Evolutionary conservation across 2,329 filamentous ascomycete species (phyloP), one percentile per base, ranked within the genome.

Genomic region (Cryoendolithus antarcticus): DNA sequence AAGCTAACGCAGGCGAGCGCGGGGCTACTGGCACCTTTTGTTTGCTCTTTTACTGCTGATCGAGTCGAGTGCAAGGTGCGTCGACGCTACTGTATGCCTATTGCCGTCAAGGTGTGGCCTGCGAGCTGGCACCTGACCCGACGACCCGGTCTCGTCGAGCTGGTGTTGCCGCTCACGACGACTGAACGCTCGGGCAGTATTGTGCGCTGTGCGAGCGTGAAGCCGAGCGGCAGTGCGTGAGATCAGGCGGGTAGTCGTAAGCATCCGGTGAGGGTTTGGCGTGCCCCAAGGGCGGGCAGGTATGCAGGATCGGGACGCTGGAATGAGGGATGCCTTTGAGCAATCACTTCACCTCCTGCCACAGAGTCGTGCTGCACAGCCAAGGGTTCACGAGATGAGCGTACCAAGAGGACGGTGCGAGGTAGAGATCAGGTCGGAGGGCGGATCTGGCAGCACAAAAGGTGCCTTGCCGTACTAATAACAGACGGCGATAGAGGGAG

Each of bases 401-500:
- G 38, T 40, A 36, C 38, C 38, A 36, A 31, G 29, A 19, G 34
- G 19, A 40, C 30, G 38, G 38, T 32, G 10, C 30, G 29, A 40
- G 34, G 27, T 15, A 31, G 24, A 39, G 32, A 30, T 28, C 37
- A 39, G 37, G 34, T 39, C 37, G 27, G 34, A 32, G 37, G 35
- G 32, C 13, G 30, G 38, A 40, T 40, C 38, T 40, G 38, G 38
- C 38, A 40, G 30, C 38, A 40, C 38, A 37, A 29, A 36, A 13
- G 38, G 27, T 36, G 34, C 38, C 34, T 15, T 36, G 38, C 38
- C 38, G 38, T 40, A 40, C 37, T 40, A 40, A 40, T 34, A 40
- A 15, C 34, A 19, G 38, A 40, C 37, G 38, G 38, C 38, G 38
- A 40, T 34, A 36, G 38, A 33, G n/a, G 30, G 35, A 34, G 37